These are phyloP conservation scores for Sporisorium exsertum DNA, from an alignment of 1,284 basidiomycete genomes.

Conservation along the genomic window DNA sequence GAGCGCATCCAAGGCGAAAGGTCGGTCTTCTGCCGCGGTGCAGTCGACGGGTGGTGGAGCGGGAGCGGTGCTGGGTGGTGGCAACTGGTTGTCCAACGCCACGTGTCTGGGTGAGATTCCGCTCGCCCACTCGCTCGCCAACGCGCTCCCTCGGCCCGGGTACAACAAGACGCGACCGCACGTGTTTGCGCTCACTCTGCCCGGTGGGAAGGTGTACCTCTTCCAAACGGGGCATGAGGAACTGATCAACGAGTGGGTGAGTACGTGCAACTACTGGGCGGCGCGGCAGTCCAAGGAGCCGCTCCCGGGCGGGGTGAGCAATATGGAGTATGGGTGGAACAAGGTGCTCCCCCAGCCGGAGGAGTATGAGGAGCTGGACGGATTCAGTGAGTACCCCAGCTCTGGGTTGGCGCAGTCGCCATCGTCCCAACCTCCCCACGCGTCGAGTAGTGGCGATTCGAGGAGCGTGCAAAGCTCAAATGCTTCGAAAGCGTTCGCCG, in stretches of 20 bases:
- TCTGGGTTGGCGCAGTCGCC: conserved; percentile 1
- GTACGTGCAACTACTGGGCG: conserved; percentile 98
- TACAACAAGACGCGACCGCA: conserved; percentile 89
- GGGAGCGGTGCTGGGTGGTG: conserved; percentile 80
- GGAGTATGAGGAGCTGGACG: conserved; percentile 72
- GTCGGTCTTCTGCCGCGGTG: not conserved
- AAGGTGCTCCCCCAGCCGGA: conserved; percentile 71
- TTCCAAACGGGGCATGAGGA: conserved; percentile 98
- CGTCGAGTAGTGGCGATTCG: conserved; percentile 2
- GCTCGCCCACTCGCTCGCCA: conserved; percentile 87
- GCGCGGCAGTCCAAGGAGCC: conserved; percentile 93
- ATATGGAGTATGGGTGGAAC: conserved; percentile 99
- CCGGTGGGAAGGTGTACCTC: conserved; percentile 89
- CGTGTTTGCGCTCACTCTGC: conserved; percentile 92
- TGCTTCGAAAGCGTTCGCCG: not conserved
- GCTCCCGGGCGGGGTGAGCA: conserved; percentile 91
- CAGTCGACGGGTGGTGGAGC: not conserved
- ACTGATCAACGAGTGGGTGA: conserved; percentile 96
- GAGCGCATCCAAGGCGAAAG: not conserved
- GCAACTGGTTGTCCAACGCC: conserved; percentile 95
- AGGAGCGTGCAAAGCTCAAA: conserved; percentile 46
- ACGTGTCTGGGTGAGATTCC: conserved; percentile 81
- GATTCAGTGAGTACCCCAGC: not conserved
- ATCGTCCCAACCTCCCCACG: not conserved
- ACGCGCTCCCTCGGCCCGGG: conserved; percentile 87